A percentile compares a stretch with the other conserved stretches of the same genome.
Conservation (phyloP, 495 filamentous ascomycete genomes). For the Talaromyces stipitatus region DNA sequence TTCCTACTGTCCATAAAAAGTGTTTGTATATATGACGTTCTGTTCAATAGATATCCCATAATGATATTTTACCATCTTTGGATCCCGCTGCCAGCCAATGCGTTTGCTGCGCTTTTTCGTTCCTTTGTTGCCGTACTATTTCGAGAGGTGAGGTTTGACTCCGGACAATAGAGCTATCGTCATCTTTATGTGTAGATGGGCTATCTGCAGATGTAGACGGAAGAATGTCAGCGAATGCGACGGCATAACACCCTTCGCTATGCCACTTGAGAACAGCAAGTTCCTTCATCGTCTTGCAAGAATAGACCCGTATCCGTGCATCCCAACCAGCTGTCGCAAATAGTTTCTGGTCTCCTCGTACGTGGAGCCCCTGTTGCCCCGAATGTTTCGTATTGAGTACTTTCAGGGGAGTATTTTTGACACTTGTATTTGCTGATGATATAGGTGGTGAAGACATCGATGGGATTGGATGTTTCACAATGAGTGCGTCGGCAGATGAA, state of each 20-base stretch:
- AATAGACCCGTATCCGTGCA: conserved; percentile 70
- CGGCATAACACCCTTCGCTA: conserved; percentile 78
- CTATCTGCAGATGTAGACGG: not conserved
- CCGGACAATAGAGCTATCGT: not conserved
- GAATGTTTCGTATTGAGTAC: conserved; percentile 72
- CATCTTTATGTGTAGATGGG: not conserved
- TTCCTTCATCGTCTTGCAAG: conserved; percentile 72
- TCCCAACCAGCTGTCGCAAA: conserved; percentile 97
- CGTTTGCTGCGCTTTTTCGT: conserved; percentile 54
- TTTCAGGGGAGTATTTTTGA: conserved; percentile 42
- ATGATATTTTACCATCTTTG: conserved; percentile 91
- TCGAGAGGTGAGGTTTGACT: conserved; percentile 23
- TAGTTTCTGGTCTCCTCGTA: conserved; percentile 75
- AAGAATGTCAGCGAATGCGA: conserved; percentile 60
- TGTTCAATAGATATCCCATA: conserved; percentile 88
- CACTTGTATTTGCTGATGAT: conserved; percentile 1
- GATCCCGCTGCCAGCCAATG: conserved; percentile 90
- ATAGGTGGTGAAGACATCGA: conserved; percentile 7
- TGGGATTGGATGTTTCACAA: conserved; percentile 57
- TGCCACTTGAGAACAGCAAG: conserved; percentile 96
- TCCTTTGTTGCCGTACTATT: conserved; percentile 54
- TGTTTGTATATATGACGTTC: conserved; percentile 14
- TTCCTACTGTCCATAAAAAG: conserved; percentile 12
- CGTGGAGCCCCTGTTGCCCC: conserved; percentile 72
- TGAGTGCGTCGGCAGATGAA: conserved; percentile 69